A percentile compares a stretch with the other conserved stretches of the same genome.
Conservation (phyloP, 1,284 basidiomycete genomes). For the Cryptococcus depauperatus region DNA sequence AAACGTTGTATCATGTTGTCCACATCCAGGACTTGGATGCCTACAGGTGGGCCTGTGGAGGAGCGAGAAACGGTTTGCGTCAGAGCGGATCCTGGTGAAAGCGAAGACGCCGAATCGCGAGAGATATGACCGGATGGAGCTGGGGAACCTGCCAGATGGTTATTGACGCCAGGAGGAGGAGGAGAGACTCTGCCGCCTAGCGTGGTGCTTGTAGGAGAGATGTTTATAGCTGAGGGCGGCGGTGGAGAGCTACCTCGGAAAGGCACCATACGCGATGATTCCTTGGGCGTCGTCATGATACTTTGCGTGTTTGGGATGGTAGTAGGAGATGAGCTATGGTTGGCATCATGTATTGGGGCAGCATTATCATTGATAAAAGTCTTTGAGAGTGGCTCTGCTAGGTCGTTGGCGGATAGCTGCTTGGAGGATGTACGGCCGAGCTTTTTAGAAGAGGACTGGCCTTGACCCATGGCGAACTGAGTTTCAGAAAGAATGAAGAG, state of each 20-base stretch:
- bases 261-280: constrained; percentile 15
- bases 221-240: constrained; percentile 24
- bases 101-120: constrained; percentile 22
- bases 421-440: constrained; percentile 46
- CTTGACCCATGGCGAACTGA: constrained; percentile 40
- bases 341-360: constrained; percentile 8
- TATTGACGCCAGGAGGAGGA: too few relatives aligned
- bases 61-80: constrained; percentile 30
- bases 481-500: background rate
- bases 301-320: constrained; percentile 42
- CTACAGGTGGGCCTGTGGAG: constrained; percentile 18
- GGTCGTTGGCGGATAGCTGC: constrained; percentile 40
- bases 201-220: constrained; percentile 11
- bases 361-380: constrained; percentile 21
- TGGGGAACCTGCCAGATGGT: too few relatives aligned
- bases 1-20: constrained; percentile 98
- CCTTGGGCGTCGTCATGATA: constrained; percentile 36
- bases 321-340: constrained; percentile 9
- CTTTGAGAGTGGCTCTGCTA: constrained; percentile 33
- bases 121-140: constrained; percentile 14
- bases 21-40: constrained; percentile 57
- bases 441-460: constrained; percentile 42
- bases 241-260: constrained; percentile 32
- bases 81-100: constrained; percentile 30
- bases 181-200: constrained; percentile 13